These are phyloP conservation scores for Moringa oleifera DNA, from an alignment of 345 rosid genomes.

Conservation along the genomic window DNA sequence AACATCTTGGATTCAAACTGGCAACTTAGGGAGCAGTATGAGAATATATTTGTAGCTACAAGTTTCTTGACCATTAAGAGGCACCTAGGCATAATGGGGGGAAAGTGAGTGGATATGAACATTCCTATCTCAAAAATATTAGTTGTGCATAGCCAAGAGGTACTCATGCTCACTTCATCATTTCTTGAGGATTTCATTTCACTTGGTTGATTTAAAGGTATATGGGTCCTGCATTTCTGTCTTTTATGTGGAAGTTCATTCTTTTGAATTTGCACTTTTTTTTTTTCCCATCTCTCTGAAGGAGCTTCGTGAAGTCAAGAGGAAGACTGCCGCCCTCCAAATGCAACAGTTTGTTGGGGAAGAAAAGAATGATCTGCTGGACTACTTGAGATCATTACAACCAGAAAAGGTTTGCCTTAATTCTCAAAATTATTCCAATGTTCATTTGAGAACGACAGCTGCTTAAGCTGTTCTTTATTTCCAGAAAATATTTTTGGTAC, in stretches of 20 bases:
- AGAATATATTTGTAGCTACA: no score
- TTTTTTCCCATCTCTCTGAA: constrained; percentile 29
- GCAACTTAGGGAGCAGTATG: no score
- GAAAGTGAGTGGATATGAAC: no score
- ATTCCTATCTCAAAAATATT: no score
- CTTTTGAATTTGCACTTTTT: no score
- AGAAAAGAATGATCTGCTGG: constrained; percentile 94
- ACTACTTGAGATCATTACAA: constrained; percentile 84
- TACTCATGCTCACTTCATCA: no score
- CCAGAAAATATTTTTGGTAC: neutral
- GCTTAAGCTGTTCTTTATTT: no score
- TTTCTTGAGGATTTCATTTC: neutral
- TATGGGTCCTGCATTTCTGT: neutral
- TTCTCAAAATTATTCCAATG: constrained; percentile 1
- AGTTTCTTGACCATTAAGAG: no score
- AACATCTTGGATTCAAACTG: no score
- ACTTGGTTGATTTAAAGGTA: neutral
- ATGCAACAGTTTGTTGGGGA: constrained; percentile 99
- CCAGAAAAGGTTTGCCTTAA: constrained; percentile 78
- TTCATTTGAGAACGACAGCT: neutral
- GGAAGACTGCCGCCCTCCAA: constrained; percentile 90
- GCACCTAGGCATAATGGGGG: no score
- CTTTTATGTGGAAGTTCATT: neutral
- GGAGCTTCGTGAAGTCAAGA: constrained; percentile 80
- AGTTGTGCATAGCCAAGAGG: no score